phyloP scores from a whole-genome alignment of 164 flowering plant genomes.

The Liriodendron chinense region DNA sequence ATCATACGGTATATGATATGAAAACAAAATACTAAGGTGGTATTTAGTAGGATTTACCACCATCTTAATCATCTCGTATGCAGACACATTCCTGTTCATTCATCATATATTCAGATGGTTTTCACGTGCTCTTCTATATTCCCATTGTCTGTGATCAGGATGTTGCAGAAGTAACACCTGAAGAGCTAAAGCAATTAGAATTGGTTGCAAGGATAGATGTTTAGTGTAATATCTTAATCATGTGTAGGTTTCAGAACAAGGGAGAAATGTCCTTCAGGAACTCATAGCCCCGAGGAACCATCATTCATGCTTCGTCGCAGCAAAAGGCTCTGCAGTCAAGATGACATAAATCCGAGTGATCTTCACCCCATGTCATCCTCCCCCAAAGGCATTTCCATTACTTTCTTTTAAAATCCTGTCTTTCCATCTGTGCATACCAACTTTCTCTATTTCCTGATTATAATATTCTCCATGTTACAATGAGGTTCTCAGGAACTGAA shows the following conservation, averaged over 20 bases:
- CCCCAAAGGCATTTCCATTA: constrained; percentile 28
- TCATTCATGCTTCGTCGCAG: constrained; percentile 22
- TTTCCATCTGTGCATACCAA: not conserved
- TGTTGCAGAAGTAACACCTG: not conserved
- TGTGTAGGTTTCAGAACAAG: constrained; percentile 35
- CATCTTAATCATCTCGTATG: no score
- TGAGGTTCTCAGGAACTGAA: constrained; percentile 34
- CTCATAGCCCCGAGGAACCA: constrained; percentile 16
- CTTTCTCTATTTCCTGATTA: not conserved
- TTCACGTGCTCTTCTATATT: no score
- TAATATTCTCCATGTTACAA: not conserved
- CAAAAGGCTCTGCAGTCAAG: constrained; percentile 32
- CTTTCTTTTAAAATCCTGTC: constrained; percentile 1
- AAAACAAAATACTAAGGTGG: no score
- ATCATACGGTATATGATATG: no score
- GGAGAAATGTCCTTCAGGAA: constrained; percentile 27
- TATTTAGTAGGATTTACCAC: no score
- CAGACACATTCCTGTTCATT: no score
- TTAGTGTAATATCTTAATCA: constrained; percentile 6
- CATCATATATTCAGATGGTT: no score
- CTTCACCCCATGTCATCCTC: constrained; percentile 26
- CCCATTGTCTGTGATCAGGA: not conserved
- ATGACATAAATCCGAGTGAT: constrained; percentile 19
- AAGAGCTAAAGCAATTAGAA: not conserved
- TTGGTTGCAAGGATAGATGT: not conserved